Evolutionary conservation across 2,329 filamentous ascomycete species (phyloP).

Genomic region (Penicillium paneum): DNA sequence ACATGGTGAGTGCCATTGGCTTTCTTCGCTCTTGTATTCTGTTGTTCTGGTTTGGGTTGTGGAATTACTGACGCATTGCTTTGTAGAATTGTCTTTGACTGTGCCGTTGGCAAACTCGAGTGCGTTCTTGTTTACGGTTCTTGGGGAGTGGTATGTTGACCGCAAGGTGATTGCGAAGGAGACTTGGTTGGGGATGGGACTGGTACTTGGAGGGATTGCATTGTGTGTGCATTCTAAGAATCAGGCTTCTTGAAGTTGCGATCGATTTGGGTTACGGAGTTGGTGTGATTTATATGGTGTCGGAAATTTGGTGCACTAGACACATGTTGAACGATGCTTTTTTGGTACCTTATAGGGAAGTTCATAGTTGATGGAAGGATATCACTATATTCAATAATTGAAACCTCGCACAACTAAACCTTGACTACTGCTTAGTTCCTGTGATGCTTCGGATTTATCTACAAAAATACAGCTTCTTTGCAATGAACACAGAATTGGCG

Average conservation of each 20-base stretch:
- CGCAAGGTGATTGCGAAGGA: constrained; percentile 84
- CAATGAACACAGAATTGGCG: background rate
- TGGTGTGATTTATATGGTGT: background rate
- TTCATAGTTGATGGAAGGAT: too few relatives aligned
- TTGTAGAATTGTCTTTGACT: constrained; percentile 78
- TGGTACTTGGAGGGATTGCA: constrained; percentile 76
- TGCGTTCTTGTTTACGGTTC: constrained; percentile 91
- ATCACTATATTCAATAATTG: background rate
- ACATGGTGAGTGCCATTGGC: constrained; percentile 62
- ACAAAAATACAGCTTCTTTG: background rate
- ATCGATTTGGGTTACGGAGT: background rate
- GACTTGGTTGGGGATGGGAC: constrained; percentile 75
- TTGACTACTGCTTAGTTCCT: too few relatives aligned
- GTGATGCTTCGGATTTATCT: background rate
- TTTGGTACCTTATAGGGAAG: background rate
- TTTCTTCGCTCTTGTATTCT: background rate
- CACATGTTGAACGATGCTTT: background rate
- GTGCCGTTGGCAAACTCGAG: constrained; percentile 93
- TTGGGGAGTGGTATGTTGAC: constrained; percentile 94
- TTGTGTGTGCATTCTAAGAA: constrained; percentile 67
- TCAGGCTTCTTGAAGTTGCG: constrained; percentile 15
- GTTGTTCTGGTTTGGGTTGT: too few relatives aligned
- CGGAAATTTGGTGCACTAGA: background rate
- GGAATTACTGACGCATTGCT: background rate
- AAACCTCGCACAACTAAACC: too few relatives aligned